phyloP scores from a whole-genome alignment of 1,284 basidiomycete genomes.

The Gymnopus androsaceus region DNA sequence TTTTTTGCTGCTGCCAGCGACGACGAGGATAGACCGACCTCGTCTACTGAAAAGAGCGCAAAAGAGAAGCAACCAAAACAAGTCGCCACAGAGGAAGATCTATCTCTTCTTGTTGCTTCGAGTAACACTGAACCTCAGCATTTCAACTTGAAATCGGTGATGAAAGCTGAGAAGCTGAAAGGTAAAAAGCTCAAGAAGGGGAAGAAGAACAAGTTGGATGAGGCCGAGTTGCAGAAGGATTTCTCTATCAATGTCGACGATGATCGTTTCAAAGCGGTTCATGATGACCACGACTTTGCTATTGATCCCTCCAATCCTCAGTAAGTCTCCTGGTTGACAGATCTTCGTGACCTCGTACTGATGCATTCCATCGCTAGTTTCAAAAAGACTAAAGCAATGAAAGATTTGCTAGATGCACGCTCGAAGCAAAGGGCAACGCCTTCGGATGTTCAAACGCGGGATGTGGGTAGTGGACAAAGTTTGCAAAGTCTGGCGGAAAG shows the following conservation, averaged over 20 bases:
- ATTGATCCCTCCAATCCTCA: conserved; percentile 96
- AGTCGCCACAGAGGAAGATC: conserved; percentile 50
- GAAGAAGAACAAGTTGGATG: conserved; percentile 44
- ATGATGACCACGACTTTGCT: conserved; percentile 91
- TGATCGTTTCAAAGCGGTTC: conserved; percentile 83
- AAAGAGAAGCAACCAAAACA: conserved; percentile 8
- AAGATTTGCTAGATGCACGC: conserved; percentile 75
- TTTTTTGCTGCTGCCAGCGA: conserved; percentile 70
- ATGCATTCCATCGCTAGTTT: conserved; percentile 52
- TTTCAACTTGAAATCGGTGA: conserved; percentile 89
- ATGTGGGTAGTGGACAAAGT: conserved; percentile 31
- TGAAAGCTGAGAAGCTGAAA: conserved; percentile 77
- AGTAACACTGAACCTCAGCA: conserved; percentile 70
- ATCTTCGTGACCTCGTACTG: not conserved
- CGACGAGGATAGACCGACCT: conserved; percentile 32
- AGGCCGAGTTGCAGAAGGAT: conserved; percentile 68
- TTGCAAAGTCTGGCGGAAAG: conserved; percentile 77
- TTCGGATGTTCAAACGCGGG: conserved; percentile 18
- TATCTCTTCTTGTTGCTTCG: conserved; percentile 64
- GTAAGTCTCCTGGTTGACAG: conserved; percentile 47
- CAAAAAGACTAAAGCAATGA: conserved; percentile 89
- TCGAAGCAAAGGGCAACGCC: conserved; percentile 44
- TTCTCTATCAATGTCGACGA: conserved; percentile 89
- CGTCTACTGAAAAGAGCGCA: conserved; percentile 26
- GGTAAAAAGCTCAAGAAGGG: conserved; percentile 51